These are phyloP conservation scores for Neoboletus subvelutipes DNA, from an alignment of 768 basidiomycete species.

Conservation along the genomic window DNA sequence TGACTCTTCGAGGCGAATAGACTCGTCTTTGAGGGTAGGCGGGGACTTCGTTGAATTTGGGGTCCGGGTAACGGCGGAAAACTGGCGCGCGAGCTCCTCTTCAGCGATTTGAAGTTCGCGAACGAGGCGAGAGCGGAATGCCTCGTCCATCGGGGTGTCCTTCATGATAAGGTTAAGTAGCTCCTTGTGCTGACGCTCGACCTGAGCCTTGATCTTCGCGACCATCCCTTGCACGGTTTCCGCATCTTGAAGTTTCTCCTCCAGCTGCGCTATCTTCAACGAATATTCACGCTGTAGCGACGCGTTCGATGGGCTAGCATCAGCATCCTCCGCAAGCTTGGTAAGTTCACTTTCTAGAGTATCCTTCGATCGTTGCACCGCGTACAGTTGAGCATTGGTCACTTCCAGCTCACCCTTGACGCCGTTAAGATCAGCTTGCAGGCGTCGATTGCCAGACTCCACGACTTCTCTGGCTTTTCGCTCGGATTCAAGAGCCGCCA, in stretches of 20 bases:
- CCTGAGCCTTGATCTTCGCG: constrained; percentile 56
- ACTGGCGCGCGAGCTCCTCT: constrained; percentile 34
- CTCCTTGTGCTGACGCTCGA: constrained; percentile 70
- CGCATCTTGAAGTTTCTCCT: constrained; percentile 58
- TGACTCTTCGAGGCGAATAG: constrained; percentile 61
- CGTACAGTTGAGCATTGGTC: constrained; percentile 49
- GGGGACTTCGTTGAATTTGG: constrained; percentile 49
- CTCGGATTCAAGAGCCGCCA: constrained; percentile 66
- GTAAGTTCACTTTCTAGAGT: constrained; percentile 67
- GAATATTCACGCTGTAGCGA: constrained; percentile 67
- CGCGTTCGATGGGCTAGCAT: constrained; percentile 51
- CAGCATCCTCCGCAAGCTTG: constrained; percentile 59
- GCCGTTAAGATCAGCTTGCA: constrained; percentile 61
- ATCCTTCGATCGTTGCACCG: constrained; percentile 60
- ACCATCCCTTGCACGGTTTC: constrained; percentile 50
- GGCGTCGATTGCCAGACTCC: constrained; percentile 57
- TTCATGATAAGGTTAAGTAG: constrained; percentile 63
- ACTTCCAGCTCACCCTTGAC: constrained; percentile 56
- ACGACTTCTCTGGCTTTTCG: constrained; percentile 62
- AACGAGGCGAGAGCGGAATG: constrained; percentile 60
- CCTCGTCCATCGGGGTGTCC: constrained; percentile 55
- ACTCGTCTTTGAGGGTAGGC: constrained; percentile 34
- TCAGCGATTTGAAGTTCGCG: constrained; percentile 63
- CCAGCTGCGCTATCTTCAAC: constrained; percentile 57
- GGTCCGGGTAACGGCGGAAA: constrained; percentile 33